A percentile compares a stretch with the other conserved stretches of the same genome.
Evolutionary conservation across 179 eudicot genomes (phyloP).

Genomic region (Nepenthes alata): DNA sequence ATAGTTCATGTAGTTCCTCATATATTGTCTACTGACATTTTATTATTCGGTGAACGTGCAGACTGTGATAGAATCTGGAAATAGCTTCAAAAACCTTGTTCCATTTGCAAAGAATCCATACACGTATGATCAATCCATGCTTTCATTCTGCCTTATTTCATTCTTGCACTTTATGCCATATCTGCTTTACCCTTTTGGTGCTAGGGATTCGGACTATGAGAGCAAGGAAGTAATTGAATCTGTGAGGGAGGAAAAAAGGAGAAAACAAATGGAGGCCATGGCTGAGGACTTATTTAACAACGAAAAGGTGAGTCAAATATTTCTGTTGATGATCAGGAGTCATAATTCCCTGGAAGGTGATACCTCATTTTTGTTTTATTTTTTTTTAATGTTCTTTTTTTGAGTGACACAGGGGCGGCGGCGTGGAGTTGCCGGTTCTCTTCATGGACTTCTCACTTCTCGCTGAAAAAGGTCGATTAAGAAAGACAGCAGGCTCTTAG

Average conservation of each 20-base stretch:
- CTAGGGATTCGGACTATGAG: conserved; percentile 66
- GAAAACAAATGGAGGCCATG: conserved; percentile 81
- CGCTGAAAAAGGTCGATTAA: conserved; percentile 22
- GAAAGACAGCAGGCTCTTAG: too few species aligned
- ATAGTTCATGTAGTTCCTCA: neutral
- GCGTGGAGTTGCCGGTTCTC: conserved; percentile 51
- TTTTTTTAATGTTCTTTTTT: neutral
- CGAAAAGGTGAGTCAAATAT: conserved; percentile 37
- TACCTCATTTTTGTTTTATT: too few species aligned
- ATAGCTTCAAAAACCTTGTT: conserved; percentile 66
- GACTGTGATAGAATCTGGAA: conserved; percentile 53
- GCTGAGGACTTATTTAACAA: conserved; percentile 82
- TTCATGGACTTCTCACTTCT: conserved; percentile 38
- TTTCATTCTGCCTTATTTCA: conserved; percentile 2
- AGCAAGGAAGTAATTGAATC: conserved; percentile 52
- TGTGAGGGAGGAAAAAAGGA: conserved; percentile 70
- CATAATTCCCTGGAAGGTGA: too few species aligned
- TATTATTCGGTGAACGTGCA: conserved; percentile 21
- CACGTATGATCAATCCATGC: conserved; percentile 26
- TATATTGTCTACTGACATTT: conserved; percentile 4
- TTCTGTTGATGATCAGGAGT: neutral
- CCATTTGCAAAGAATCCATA: conserved; percentile 76
- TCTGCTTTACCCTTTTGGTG: conserved; percentile 9
- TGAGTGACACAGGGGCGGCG: conserved; percentile 35
- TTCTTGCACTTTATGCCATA: neutral